phyloP scores from a whole-genome alignment of 2,329 filamentous ascomycete species.

The Cladosporium velox region DNA sequence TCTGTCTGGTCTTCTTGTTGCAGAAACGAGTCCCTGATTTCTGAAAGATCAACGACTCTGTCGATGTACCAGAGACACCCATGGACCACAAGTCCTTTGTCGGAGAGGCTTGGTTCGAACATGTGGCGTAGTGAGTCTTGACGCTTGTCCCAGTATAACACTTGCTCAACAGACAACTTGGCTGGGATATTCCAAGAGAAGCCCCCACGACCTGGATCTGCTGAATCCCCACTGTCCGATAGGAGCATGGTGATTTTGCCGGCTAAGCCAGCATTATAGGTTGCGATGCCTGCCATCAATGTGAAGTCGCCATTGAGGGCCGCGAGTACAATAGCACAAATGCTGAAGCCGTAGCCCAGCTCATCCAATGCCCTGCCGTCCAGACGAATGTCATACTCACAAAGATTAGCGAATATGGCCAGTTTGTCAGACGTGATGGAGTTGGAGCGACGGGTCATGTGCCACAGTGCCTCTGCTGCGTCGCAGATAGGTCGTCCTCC shows the following conservation, averaged over 20 bases:
- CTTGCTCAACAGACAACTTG: background rate
- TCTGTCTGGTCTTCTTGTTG: background rate
- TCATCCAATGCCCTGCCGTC: constrained; percentile 21
- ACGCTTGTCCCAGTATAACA: background rate
- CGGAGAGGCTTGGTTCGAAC: background rate
- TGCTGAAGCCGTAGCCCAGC: constrained; percentile 9
- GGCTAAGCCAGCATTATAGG: background rate
- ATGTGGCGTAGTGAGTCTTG: background rate
- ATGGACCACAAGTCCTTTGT: background rate
- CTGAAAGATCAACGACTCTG: background rate
- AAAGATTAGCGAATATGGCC: constrained; percentile 27
- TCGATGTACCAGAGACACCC: background rate
- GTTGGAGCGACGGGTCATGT: constrained; percentile 19
- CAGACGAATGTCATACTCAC: constrained; percentile 22
- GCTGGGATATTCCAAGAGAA: background rate
- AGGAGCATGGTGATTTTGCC: background rate
- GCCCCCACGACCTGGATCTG: background rate
- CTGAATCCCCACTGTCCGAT: background rate
- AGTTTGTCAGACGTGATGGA: constrained; percentile 21
- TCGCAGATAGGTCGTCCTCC: constrained; percentile 15
- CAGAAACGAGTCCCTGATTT: background rate
- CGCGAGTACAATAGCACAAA: constrained; percentile 20
- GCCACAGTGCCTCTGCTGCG: constrained; percentile 23
- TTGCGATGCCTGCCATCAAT: background rate
- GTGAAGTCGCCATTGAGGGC: constrained; percentile 23